Conservation (phyloP, 768 basidiomycete species). For the Phlebiopsis flavidoalba region DNA sequence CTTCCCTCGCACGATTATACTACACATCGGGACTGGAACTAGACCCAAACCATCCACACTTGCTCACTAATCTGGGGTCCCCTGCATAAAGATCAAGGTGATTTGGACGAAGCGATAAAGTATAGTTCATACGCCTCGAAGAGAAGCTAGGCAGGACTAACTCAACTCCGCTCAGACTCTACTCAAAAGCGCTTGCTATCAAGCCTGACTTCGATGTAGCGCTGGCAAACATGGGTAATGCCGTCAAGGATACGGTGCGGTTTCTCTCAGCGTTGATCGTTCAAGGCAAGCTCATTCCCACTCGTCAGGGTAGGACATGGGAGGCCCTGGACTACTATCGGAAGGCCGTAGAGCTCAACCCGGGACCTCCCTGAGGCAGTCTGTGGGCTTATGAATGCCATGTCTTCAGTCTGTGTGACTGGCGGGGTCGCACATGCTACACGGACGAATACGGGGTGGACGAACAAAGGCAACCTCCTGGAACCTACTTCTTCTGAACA, state of each 20-base stretch:
- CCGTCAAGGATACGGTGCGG: conserved; percentile 42
- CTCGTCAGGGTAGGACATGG: conserved; percentile 31
- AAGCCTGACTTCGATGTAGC: conserved; percentile 48
- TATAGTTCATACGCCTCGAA: conserved; percentile 16
- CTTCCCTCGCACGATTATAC: conserved; percentile 37
- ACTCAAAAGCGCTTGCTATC: conserved; percentile 32
- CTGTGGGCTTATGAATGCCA: conserved; percentile 42
- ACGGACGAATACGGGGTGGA: conserved; percentile 21
- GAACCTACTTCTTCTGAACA: conserved; percentile 7
- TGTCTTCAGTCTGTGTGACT: conserved; percentile 46
- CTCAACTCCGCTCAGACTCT: conserved; percentile 27
- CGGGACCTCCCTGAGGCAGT: conserved; percentile 42
- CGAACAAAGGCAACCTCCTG: conserved; percentile 14
- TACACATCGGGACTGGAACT: conserved; percentile 40
- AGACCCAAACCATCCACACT: conserved; percentile 42
- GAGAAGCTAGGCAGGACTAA: background rate
- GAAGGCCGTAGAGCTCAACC: conserved; percentile 37
- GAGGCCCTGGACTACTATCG: conserved; percentile 43
- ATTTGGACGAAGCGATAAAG: conserved; percentile 36
- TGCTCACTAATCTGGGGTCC: conserved; percentile 48
- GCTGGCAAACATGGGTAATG: conserved; percentile 47
- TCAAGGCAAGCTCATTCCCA: background rate
- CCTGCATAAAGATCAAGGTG: conserved; percentile 44
- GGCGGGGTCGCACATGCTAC: conserved; percentile 35
- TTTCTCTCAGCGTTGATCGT: background rate